Conservation (phyloP, 768 basidiomycete species). For the Mycena galopus region DNA sequence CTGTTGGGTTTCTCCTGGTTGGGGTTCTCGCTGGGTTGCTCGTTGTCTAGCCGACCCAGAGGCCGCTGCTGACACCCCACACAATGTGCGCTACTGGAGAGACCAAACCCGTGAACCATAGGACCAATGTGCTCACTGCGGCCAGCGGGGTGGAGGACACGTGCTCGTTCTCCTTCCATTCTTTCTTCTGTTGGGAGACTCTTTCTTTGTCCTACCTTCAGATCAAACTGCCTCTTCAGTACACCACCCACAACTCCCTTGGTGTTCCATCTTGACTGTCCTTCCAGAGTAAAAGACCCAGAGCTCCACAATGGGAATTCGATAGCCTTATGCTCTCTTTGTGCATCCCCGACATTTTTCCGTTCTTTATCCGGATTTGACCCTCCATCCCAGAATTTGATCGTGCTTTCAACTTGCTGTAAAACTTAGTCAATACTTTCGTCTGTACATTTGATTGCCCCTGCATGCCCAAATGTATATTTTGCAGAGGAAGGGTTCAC, state of each 20-base stretch:
- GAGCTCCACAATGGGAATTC: not conserved
- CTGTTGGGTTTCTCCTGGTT: too few species aligned
- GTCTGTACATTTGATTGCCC: not conserved
- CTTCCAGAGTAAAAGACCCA: not conserved
- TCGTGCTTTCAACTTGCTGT: not conserved
- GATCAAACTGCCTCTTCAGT: not conserved
- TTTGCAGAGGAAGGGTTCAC: not conserved
- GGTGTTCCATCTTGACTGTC: not conserved
- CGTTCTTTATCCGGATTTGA: too few species aligned
- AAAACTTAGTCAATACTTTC: not conserved
- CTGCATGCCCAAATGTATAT: too few species aligned
- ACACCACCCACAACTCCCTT: not conserved
- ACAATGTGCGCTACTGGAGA: not conserved
- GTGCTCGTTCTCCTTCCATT: not conserved
- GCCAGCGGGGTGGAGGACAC: constrained; percentile 1
- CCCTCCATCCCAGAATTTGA: not conserved
- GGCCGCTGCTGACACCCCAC: too few species aligned
- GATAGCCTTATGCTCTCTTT: not conserved
- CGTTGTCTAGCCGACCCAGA: too few species aligned
- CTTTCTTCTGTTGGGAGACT: too few species aligned
- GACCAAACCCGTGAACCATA: not conserved
- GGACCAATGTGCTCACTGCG: not conserved
- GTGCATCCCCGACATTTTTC: too few species aligned
- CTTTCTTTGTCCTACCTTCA: not conserved
- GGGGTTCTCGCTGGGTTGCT: too few species aligned